These are phyloP conservation scores for Yamadazyma oceani DNA, from an alignment of 1,139 yeast genomes.

Conservation along the genomic window DNA sequence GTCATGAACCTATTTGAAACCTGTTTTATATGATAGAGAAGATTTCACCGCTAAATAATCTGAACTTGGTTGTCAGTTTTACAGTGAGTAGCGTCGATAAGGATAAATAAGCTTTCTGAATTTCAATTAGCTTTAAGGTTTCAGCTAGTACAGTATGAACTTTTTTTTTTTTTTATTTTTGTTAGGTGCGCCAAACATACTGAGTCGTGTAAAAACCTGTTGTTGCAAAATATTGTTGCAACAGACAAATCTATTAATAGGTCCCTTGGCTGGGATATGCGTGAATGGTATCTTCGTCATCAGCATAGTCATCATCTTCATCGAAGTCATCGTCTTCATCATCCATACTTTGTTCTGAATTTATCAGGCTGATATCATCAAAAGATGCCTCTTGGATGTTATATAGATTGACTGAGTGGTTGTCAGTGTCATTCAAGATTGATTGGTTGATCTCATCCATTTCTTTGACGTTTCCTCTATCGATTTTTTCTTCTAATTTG, in stretches of 20 bases:
- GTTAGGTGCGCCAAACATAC: no score
- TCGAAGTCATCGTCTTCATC: slow-evolving; percentile 1
- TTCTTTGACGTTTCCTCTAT: slow-evolving; percentile 8
- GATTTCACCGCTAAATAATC: no score
- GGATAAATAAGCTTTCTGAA: no score
- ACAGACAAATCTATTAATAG: not conserved
- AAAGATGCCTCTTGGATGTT: slow-evolving; percentile 24
- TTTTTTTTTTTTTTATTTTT: no score
- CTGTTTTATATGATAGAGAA: no score
- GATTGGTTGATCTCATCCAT: slow-evolving; percentile 10
- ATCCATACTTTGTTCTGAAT: slow-evolving; percentile 11
- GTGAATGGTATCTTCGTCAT: slow-evolving; percentile 10
- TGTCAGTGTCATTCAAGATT: slow-evolving; percentile 15
- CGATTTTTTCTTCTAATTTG: slow-evolving; percentile 14
- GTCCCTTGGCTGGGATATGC: slow-evolving; percentile 10
- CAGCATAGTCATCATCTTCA: slow-evolving; percentile 7
- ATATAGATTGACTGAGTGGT: slow-evolving; percentile 18
- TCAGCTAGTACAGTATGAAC: no score
- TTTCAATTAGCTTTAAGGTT: no score
- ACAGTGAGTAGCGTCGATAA: no score
- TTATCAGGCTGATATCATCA: slow-evolving; percentile 22
- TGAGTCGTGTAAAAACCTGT: not conserved
- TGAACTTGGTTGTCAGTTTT: no score
- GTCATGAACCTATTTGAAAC: no score
- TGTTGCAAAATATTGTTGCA: not conserved